Evolutionary conservation across 2,329 filamentous ascomycete species (phyloP).

Genomic region (Bipolaris zeicola): DNA sequence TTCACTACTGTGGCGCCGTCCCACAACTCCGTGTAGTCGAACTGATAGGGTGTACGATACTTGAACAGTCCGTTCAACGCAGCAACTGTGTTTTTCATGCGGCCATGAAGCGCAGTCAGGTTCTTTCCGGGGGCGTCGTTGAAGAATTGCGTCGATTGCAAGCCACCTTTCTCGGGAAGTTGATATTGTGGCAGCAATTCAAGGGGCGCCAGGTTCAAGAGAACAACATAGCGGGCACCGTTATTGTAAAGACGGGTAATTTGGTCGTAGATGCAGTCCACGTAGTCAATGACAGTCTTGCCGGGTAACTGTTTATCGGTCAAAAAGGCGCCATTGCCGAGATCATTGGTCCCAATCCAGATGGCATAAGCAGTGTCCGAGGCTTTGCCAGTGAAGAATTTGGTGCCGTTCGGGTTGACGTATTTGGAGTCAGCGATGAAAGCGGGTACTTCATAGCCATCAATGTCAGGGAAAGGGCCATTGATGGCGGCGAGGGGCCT

Average conservation of each 20-base stretch:
- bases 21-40: conserved; percentile 51
- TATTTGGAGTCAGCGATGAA: conserved; percentile 53
- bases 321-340: conserved; percentile 69
- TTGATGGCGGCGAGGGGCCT: conserved; percentile 60
- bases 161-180: conserved; percentile 53
- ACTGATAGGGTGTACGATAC: conserved; percentile 58
- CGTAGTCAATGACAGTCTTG: conserved; percentile 67
- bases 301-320: conserved; percentile 65
- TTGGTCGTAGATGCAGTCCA: conserved; percentile 69
- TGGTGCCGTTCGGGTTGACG: conserved; percentile 42
- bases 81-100: conserved; percentile 59
- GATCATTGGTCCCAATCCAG: conserved; percentile 83
- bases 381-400: conserved; percentile 53
- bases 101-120: conserved; percentile 55
- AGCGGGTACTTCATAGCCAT: conserved; percentile 54
- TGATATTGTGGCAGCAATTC: conserved; percentile 72
- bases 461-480: conserved; percentile 63
- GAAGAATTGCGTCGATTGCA: conserved; percentile 55
- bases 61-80: conserved; percentile 59
- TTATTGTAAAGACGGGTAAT: conserved; percentile 68
- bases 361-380: conserved; percentile 73
- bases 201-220: conserved; percentile 72
- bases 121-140: conserved; percentile 54
- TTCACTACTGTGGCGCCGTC: conserved; percentile 65
- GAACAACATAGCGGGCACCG: conserved; percentile 72